Evolutionary conservation across 805 yeast genomes (phyloP).

Genomic region (Ogataea degrootiae): DNA sequence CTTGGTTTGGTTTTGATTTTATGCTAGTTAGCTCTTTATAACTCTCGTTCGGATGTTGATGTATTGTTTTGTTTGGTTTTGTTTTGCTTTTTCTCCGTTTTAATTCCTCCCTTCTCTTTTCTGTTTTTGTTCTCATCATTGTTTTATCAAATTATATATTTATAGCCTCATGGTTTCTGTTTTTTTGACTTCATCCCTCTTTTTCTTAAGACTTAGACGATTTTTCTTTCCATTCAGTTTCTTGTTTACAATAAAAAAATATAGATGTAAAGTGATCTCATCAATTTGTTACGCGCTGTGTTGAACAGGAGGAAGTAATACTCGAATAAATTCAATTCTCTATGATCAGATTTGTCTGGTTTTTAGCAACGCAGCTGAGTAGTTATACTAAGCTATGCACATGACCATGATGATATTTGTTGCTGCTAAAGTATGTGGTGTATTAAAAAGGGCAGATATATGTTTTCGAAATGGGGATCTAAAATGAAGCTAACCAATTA

Average conservation of each 20-base stretch:
- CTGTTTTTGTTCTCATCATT: background rate
- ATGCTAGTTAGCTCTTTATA: background rate
- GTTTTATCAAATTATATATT: background rate
- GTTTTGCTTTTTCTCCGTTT: background rate
- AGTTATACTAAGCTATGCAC: too few species aligned
- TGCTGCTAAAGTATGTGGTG: too few species aligned
- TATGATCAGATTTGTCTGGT: too few species aligned
- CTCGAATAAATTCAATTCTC: too few species aligned
- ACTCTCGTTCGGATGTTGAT: background rate
- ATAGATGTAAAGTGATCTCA: background rate
- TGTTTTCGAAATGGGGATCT: too few species aligned
- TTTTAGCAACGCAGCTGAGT: too few species aligned
- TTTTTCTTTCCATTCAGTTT: constrained; percentile 9
- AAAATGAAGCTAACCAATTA: too few species aligned
- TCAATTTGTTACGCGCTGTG: too few species aligned
- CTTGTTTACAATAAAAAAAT: constrained; percentile 1
- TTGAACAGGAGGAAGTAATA: too few species aligned
- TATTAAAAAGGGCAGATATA: too few species aligned
- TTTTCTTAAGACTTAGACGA: background rate
- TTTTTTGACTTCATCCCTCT: background rate
- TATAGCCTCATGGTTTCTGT: background rate
- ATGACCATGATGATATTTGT: too few species aligned
- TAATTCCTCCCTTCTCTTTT: background rate
- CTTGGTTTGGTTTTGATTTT: background rate
- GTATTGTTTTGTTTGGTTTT: background rate